Evolutionary conservation across 768 basidiomycete species (phyloP).

Genomic region (Leccinum ochraceum): DNA sequence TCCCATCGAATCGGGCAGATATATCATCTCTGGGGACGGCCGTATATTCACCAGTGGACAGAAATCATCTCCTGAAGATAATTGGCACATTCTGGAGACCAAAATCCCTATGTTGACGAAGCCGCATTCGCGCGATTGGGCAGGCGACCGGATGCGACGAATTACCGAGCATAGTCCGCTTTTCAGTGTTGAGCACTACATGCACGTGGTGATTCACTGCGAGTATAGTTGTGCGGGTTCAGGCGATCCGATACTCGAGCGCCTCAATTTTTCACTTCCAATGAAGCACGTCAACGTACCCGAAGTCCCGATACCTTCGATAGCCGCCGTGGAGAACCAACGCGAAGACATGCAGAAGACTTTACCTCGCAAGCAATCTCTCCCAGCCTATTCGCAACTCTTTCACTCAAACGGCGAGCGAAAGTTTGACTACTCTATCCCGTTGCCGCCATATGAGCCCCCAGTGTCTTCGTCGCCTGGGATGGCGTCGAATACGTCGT

Average conservation of each 20-base stretch:
- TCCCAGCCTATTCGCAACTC: conserved; percentile 79
- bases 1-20: conserved; percentile 44
- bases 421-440: conserved; percentile 64
- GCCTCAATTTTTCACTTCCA: conserved; percentile 46
- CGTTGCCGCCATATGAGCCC: conserved; percentile 66
- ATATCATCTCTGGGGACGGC: conserved; percentile 50
- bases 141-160: conserved; percentile 34
- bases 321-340: conserved; percentile 3
- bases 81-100: conserved; percentile 31
- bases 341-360: conserved; percentile 13
- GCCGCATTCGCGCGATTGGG: conserved; percentile 29
- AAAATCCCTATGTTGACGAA: conserved; percentile 21
- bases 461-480: conserved; percentile 7
- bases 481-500: conserved; percentile 1
- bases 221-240: conserved; percentile 51
- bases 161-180: conserved; percentile 56
- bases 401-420: conserved; percentile 74
- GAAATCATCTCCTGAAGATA: conserved; percentile 19
- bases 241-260: conserved; percentile 22
- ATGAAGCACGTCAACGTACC: conserved; percentile 51
- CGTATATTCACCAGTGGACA: conserved; percentile 44
- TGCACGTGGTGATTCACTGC: conserved; percentile 54
- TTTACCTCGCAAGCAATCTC: conserved; percentile 31
- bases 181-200: conserved; percentile 54
- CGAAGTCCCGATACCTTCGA: neutral